These are phyloP conservation scores for Fusarium brevicatenulatum DNA, from an alignment of 2,329 filamentous ascomycete genomes.

Conservation along the genomic window DNA sequence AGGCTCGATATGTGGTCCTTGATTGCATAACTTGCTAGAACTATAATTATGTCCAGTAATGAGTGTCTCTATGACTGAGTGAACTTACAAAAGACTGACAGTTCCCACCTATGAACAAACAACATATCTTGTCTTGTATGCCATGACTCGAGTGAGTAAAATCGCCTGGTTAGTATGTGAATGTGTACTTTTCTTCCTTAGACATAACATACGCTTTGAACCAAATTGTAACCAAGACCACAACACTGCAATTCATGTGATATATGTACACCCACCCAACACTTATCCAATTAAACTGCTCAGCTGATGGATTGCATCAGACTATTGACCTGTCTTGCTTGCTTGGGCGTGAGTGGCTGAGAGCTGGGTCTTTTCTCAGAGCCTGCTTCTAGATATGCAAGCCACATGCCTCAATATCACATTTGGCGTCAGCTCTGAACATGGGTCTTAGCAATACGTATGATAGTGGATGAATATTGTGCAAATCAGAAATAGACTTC, in stretches of 20 bases:
- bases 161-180: too few species aligned
- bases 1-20: neutral
- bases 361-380: neutral
- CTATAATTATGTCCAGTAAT: neutral
- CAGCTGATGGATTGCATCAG: neutral
- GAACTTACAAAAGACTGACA: neutral
- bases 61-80: neutral
- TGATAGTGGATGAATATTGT: neutral
- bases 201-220: neutral
- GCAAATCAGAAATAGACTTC: neutral
- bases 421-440: conserved; percentile 4
- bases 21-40: neutral
- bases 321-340: neutral
- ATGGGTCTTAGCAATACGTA: neutral
- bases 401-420: neutral
- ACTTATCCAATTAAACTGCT: neutral
- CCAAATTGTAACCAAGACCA: neutral
- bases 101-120: neutral
- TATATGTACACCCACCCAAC: neutral
- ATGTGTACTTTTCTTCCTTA: neutral
- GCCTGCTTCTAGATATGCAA: conserved; percentile 18
- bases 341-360: neutral
- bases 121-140: neutral
- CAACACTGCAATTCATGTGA: neutral
- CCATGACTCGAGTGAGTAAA: neutral